Percentiles rank a stretch among this genome's conserved stretches.
These are phyloP conservation scores for Onygena corvina DNA, from an alignment of 2,329 filamentous ascomycete species.

Conservation along the genomic window DNA sequence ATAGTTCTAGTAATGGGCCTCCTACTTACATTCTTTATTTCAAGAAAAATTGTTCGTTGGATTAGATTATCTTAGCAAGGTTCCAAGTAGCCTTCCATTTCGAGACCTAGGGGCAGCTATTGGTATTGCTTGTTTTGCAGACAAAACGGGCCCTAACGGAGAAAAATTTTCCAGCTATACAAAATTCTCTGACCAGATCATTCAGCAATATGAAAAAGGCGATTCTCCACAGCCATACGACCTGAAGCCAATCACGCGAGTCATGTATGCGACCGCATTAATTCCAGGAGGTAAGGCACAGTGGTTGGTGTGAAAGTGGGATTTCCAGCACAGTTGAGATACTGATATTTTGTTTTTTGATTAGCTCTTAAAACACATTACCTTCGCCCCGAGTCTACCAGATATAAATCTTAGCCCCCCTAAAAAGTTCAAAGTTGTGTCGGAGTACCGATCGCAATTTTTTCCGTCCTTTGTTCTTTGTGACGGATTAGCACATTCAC, in stretches of 20 bases:
- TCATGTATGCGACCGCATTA: conserved; percentile 47
- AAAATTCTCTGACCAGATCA: conserved; percentile 26
- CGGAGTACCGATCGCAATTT: too few species aligned
- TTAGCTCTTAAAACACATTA: conserved; percentile 29
- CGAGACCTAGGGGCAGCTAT: conserved; percentile 45
- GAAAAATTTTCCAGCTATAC: conserved; percentile 22
- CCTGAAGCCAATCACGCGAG: conserved; percentile 43
- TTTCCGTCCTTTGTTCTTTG: too few species aligned
- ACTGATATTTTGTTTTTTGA: conserved; percentile 16
- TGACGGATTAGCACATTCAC: too few species aligned
- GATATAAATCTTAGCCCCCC: not conserved
- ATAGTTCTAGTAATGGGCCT: conserved; percentile 1
- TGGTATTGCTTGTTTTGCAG: conserved; percentile 34
- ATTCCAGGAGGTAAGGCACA: conserved; percentile 42
- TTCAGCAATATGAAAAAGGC: conserved; percentile 30
- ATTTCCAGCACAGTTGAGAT: not conserved
- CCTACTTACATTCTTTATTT: not conserved
- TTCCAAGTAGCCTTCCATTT: conserved; percentile 38
- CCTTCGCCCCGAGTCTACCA: conserved; percentile 26
- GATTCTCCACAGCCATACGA: conserved; percentile 31
- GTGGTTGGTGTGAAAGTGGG: not conserved
- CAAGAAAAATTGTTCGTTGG: conserved; percentile 29
- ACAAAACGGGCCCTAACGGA: conserved; percentile 26
- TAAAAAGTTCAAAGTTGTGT: not conserved
- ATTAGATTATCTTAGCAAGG: conserved; percentile 26